Conservation (phyloP, 106 monocot genomes). For the Narthecium ossifragum region DNA sequence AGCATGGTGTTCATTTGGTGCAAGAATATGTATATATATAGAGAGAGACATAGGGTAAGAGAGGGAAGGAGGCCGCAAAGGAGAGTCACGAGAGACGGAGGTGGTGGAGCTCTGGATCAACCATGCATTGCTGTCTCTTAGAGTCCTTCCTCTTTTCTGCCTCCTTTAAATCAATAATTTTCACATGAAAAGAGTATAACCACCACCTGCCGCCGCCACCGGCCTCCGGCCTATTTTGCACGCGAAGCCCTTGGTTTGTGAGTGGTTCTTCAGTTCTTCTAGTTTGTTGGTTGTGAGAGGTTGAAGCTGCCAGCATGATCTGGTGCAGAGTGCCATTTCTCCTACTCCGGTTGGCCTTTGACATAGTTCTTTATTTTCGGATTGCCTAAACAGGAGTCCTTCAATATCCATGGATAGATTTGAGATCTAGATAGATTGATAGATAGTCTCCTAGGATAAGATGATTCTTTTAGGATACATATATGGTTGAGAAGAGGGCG, state of each 20-base stretch:
- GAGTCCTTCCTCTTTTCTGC: neutral
- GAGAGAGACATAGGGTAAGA: neutral
- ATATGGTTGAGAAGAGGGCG: neutral
- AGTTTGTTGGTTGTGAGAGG: slow-evolving; percentile 26
- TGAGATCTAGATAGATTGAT: neutral
- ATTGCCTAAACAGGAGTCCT: too few species aligned
- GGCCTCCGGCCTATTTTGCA: too few species aligned
- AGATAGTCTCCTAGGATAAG: neutral
- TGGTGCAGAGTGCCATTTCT: neutral
- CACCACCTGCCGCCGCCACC: too few species aligned
- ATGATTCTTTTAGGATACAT: neutral
- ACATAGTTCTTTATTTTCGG: too few species aligned
- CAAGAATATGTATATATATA: neutral
- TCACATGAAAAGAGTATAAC: neutral
- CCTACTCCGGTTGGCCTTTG: too few species aligned
- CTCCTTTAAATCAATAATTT: neutral
- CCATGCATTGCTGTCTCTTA: neutral
- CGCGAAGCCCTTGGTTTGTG: too few species aligned
- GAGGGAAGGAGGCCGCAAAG: neutral
- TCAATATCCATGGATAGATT: too few species aligned
- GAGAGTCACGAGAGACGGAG: neutral
- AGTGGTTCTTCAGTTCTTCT: neutral
- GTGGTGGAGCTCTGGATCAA: neutral
- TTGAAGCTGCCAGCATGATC: slow-evolving; percentile 42
- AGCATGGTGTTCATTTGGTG: neutral